Conservation (phyloP, 2,329 filamentous ascomycete genomes). For the Didymella lethalis region DNA sequence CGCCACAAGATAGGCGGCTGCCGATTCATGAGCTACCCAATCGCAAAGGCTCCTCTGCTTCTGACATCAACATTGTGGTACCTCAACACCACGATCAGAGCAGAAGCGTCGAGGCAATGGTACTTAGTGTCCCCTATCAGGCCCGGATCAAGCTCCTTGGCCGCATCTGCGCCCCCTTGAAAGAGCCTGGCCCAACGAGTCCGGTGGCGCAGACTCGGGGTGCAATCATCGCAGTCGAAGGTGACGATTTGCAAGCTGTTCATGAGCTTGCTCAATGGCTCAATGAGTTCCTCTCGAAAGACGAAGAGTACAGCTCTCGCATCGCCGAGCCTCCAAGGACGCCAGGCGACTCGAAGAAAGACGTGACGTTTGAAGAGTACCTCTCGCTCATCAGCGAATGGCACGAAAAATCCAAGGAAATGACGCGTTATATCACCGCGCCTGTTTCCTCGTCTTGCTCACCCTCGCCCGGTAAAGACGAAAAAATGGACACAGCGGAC, state of each 20-base stretch:
- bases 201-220: slow-evolving; percentile 65
- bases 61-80: slow-evolving; percentile 36
- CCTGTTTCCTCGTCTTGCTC: slow-evolving; percentile 19
- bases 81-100: slow-evolving; percentile 50
- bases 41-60: slow-evolving; percentile 22
- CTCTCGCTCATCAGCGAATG: slow-evolving; percentile 73
- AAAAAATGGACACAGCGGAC: slow-evolving; percentile 8
- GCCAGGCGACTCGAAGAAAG: slow-evolving; percentile 47
- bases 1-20: slow-evolving; percentile 39
- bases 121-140: slow-evolving; percentile 76
- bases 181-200: slow-evolving; percentile 34
- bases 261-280: slow-evolving; percentile 72
- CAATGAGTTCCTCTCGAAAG: slow-evolving; percentile 60
- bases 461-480: slow-evolving; percentile 23
- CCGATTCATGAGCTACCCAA: slow-evolving; percentile 8
- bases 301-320: slow-evolving; percentile 60
- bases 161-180: slow-evolving; percentile 75
- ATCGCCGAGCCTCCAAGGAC: slow-evolving; percentile 59
- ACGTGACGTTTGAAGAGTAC: slow-evolving; percentile 62
- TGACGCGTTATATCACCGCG: slow-evolving; percentile 65
- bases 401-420: slow-evolving; percentile 77
- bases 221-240: slow-evolving; percentile 83
- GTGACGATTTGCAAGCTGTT: slow-evolving; percentile 70
- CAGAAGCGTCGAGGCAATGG: slow-evolving; percentile 69
- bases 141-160: slow-evolving; percentile 80